phyloP scores from a whole-genome alignment of 352 stramenopile genomes.

The Phytopythium delawarense region DNA sequence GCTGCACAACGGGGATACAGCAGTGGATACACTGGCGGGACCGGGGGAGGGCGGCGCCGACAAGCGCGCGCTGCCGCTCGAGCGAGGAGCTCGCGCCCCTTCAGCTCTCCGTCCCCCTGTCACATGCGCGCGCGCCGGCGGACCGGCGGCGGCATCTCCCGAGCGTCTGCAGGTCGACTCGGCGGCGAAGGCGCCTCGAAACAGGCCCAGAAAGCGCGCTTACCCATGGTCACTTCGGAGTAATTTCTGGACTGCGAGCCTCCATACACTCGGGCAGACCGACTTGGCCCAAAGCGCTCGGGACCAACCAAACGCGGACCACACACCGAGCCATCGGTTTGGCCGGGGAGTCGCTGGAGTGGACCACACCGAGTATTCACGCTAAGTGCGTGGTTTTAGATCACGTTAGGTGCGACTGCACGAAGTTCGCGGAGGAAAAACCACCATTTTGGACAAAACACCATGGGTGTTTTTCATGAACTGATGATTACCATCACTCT shows the following conservation, averaged over 20 bases:
- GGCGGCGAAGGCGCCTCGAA: constrained; percentile 9
- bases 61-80: constrained; percentile 11
- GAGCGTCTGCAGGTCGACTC: constrained; percentile 22
- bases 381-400: not conserved
- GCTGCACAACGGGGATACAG: constrained; percentile 88
- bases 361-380: not conserved
- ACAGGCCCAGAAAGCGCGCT: constrained; percentile 26
- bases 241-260: constrained; percentile 68
- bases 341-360: not conserved
- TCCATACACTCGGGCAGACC: not conserved
- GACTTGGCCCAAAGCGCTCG: not conserved
- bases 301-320: constrained; percentile 6
- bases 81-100: not conserved
- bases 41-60: constrained; percentile 17
- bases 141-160: constrained; percentile 29
- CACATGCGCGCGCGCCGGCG: constrained; percentile 14
- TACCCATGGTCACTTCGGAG: constrained; percentile 88
- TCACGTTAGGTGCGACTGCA: not conserved
- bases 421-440: not conserved
- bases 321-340: not conserved
- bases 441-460: not conserved
- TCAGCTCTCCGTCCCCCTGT: constrained; percentile 5
- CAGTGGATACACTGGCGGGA: constrained; percentile 67
- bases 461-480: no score
- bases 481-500: no score